A percentile compares a stretch with the other conserved stretches of the same genome.
Conservation (phyloP, 2,329 filamentous ascomycete species). For the Xylariales sp. region DNA sequence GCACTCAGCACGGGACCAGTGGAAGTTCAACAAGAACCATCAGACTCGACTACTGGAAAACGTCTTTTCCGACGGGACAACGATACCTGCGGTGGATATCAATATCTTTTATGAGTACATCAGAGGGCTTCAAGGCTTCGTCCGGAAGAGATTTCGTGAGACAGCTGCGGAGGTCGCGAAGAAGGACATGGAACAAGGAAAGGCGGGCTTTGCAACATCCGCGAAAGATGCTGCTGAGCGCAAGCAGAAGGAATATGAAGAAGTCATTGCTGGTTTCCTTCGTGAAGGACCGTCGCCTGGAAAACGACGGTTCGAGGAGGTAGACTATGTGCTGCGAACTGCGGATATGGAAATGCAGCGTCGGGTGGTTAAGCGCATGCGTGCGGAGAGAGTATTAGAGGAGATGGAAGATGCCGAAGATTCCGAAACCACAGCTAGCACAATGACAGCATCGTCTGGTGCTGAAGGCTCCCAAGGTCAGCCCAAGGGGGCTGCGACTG, state of each 20-base stretch:
- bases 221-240: conserved; percentile 41
- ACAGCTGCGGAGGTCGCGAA: conserved; percentile 59
- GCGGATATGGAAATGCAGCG: conserved; percentile 48
- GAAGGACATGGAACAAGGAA: conserved; percentile 48
- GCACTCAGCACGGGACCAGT: conserved; percentile 62
- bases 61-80: conserved; percentile 65
- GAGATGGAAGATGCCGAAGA: conserved; percentile 49
- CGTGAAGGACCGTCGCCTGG: conserved; percentile 27
- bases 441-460: conserved; percentile 13
- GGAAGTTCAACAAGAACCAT: conserved; percentile 97
- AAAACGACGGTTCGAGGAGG: conserved; percentile 48
- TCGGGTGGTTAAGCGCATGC: conserved; percentile 58
- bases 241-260: conserved; percentile 52
- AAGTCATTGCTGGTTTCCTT: conserved; percentile 47
- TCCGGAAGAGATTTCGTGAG: conserved; percentile 64
- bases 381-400: conserved; percentile 53
- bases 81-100: conserved; percentile 67
- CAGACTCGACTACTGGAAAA: conserved; percentile 84
- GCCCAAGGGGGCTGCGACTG: neutral
- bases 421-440: conserved; percentile 22
- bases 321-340: conserved; percentile 44
- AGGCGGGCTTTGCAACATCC: conserved; percentile 43
- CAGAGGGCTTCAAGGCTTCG: conserved; percentile 70
- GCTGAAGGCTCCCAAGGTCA: neutral
- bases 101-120: conserved; percentile 73